Conservation (phyloP, 257 asterid species). For the Rauvolfia tetraphylla region DNA sequence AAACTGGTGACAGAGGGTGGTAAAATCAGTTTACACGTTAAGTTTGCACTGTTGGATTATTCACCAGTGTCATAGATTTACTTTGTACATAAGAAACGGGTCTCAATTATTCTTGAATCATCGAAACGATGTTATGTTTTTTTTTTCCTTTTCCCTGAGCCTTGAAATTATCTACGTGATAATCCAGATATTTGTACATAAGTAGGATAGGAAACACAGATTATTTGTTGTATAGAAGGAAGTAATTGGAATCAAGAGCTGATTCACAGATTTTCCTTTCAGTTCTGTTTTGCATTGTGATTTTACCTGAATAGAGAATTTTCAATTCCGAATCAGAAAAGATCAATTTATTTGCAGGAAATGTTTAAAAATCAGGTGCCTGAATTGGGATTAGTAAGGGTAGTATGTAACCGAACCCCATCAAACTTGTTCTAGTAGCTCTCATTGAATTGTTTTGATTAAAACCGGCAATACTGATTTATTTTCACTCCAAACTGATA, state of each 20-base stretch:
- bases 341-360: too few species aligned
- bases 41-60: conserved; percentile 87
- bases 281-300: too few species aligned
- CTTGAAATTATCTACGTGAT: background rate
- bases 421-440: too few species aligned
- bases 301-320: too few species aligned
- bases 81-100: conserved; percentile 28
- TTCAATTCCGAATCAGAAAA: too few species aligned
- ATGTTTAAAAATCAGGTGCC: too few species aligned
- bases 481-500: too few species aligned
- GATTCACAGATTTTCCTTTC: too few species aligned
- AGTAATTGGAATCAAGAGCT: background rate
- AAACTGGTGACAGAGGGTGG: conserved; percentile 78
- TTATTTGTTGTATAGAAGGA: conserved; percentile 10
- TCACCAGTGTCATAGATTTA: conserved; percentile 35
- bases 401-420: too few species aligned
- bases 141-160: background rate
- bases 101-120: background rate
- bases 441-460: too few species aligned
- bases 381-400: too few species aligned
- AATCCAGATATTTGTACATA: background rate
- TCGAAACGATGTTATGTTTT: background rate
- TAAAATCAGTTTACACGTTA: conserved; percentile 86
- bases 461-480: too few species aligned
- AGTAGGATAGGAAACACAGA: conserved; percentile 3